These are phyloP conservation scores for Russula compacta DNA, from an alignment of 768 basidiomycete species.

Conservation along the genomic window DNA sequence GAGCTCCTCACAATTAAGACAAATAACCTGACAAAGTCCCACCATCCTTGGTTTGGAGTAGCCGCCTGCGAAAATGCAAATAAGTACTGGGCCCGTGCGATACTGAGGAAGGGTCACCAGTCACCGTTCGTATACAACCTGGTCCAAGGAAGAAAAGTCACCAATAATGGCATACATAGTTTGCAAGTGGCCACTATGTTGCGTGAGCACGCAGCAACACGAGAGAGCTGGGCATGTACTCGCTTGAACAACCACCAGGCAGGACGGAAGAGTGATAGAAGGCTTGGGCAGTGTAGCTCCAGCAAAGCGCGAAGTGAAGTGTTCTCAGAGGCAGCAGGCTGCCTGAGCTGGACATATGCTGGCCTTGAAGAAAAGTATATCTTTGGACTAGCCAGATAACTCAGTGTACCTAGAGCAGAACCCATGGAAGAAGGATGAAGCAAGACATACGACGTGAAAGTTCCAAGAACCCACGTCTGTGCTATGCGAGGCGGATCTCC, in stretches of 20 bases:
- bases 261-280: slow-evolving; percentile 24
- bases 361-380: slow-evolving; percentile 21
- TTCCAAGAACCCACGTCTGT: neutral
- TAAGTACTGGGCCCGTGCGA: neutral
- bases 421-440: neutral
- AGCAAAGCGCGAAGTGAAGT: slow-evolving; percentile 23
- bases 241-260: slow-evolving; percentile 28
- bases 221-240: neutral
- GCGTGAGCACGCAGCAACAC: neutral
- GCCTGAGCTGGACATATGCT: slow-evolving; percentile 18
- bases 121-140: slow-evolving; percentile 48
- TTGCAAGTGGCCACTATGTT: slow-evolving; percentile 50
- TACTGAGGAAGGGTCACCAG: slow-evolving; percentile 8
- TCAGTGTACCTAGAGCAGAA: neutral
- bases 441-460: too few relatives aligned
- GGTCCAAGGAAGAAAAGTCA: slow-evolving; percentile 49
- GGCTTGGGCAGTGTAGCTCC: slow-evolving; percentile 23
- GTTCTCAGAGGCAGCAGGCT: slow-evolving; percentile 4
- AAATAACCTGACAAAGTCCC: slow-evolving; percentile 48
- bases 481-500: too few relatives aligned
- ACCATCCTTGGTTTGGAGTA: slow-evolving; percentile 46
- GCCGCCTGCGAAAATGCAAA: slow-evolving; percentile 30
- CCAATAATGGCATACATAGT: slow-evolving; percentile 52
- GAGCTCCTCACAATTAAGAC: neutral
- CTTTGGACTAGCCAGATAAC: neutral